Percentiles rank a stretch among this genome's conserved stretches.
Conservation (phyloP, 192 early-diverging fungal genomes). For the Rhizophlyctis rosea region DNA sequence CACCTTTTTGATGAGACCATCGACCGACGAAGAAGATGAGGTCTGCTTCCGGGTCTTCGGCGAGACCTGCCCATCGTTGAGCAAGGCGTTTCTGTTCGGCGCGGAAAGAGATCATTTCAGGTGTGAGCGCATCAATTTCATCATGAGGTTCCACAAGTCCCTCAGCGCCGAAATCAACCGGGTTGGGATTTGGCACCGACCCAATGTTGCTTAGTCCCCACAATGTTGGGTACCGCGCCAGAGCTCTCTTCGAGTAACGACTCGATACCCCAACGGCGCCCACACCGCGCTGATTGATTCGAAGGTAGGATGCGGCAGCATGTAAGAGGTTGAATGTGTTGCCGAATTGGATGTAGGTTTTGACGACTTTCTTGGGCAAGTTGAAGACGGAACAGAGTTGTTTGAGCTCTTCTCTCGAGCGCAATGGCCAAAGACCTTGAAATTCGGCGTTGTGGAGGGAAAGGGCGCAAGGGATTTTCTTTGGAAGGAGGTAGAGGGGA, state of each 20-base stretch:
- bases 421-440: conserved; percentile 14
- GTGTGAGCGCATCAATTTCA: neutral
- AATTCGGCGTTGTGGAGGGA: conserved; percentile 14
- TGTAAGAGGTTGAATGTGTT: conserved; percentile 14
- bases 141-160: neutral
- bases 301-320: conserved; percentile 7
- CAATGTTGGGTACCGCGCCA: conserved; percentile 10
- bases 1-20: conserved; percentile 10
- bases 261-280: conserved; percentile 8
- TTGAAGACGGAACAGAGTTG: conserved; percentile 7
- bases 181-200: conserved; percentile 10
- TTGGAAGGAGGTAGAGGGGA: conserved; percentile 9
- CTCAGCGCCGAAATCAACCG: conserved; percentile 2
- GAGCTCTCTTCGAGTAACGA: neutral
- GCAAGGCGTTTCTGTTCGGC: neutral
- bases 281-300: conserved; percentile 4
- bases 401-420: neutral
- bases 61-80: conserved; percentile 7
- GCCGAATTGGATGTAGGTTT: conserved; percentile 8
- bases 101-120: neutral
- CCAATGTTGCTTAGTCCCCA: neutral
- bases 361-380: neutral
- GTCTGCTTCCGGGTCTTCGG: neutral
- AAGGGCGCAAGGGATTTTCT: neutral
- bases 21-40: conserved; percentile 7